phyloP scores from a whole-genome alignment of 2,329 filamentous ascomycete species.

The Huntiella abstrusa region DNA sequence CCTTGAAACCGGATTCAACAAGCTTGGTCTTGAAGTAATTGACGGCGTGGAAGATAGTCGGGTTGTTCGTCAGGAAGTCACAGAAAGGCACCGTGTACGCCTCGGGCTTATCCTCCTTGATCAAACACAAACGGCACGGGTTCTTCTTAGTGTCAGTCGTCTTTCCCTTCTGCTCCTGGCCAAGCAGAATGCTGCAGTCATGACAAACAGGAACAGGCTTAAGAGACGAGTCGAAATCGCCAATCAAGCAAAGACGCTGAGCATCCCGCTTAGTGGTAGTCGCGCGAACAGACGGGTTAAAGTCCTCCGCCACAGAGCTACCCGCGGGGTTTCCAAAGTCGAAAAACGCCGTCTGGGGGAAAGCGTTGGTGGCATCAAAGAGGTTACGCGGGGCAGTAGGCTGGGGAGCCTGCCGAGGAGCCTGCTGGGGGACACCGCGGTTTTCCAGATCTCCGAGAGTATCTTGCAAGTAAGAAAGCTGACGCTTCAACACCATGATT shows the following conservation, averaged over 20 bases:
- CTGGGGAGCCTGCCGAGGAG: neutral
- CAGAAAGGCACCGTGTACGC: conserved; percentile 69
- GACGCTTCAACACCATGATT: no score
- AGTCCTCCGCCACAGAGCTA: no score
- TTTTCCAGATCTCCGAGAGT: no score
- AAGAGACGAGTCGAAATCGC: no score
- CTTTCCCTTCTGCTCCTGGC: neutral
- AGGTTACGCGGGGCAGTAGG: no score
- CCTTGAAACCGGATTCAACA: conserved; percentile 50
- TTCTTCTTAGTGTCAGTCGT: conserved; percentile 4
- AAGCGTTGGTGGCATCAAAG: no score
- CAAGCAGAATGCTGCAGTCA: neutral
- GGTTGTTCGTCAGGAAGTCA: conserved; percentile 73
- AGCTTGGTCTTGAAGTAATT: conserved; percentile 59
- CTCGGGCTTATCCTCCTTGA: conserved; percentile 30
- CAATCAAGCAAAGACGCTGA: no score
- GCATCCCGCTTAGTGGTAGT: no score
- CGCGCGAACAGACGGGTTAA: no score
- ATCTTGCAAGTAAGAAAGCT: no score
- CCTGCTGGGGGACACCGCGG: neutral
- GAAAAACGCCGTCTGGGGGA: no score
- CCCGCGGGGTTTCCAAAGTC: neutral
- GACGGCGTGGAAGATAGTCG: conserved; percentile 84
- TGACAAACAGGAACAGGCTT: neutral
- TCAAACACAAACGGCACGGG: conserved; percentile 21